These are phyloP conservation scores for Cystobasidium onofrii DNA, from an alignment of 768 basidiomycete genomes.

Conservation along the genomic window DNA sequence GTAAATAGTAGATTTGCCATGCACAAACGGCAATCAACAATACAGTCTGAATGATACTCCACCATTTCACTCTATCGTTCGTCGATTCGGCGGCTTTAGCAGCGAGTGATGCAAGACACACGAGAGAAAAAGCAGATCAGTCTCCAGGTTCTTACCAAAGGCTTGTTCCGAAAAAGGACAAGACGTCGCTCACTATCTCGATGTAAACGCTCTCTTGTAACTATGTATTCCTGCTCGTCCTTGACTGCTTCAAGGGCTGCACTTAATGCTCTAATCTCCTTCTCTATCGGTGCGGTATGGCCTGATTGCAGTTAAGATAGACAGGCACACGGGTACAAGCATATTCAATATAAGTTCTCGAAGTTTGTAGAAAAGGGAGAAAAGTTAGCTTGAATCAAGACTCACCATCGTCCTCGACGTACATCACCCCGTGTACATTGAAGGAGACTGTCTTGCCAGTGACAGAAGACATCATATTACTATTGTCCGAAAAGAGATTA, in stretches of 20 bases:
- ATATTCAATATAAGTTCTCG: too few species aligned
- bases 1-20: constrained; percentile 97
- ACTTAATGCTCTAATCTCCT: constrained; percentile 79
- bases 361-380: too few species aligned
- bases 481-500: not conserved
- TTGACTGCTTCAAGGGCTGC: constrained; percentile 78
- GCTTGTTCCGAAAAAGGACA: too few species aligned
- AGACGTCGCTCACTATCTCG: constrained; percentile 64
- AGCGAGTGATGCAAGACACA: not conserved
- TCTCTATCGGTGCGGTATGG: constrained; percentile 83
- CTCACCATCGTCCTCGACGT: constrained; percentile 78
- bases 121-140: not conserved
- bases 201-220: constrained; percentile 83
- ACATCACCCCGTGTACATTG: constrained; percentile 96
- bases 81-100: constrained; percentile 49
- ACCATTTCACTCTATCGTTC: constrained; percentile 96
- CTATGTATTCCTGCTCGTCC: constrained; percentile 98
- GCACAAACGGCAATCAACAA: constrained; percentile 82
- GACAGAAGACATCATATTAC: constrained; percentile 91
- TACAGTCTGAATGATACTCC: constrained; percentile 83
- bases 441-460: constrained; percentile 95
- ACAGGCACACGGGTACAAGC: not conserved
- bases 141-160: too few species aligned
- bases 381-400: too few species aligned
- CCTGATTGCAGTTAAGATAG: constrained; percentile 32